A percentile compares a stretch with the other conserved stretches of the same genome.
These are phyloP conservation scores for Allomyces macrogynus DNA, from an alignment of 192 early-diverging fungal genomes.

Conservation along the genomic window DNA sequence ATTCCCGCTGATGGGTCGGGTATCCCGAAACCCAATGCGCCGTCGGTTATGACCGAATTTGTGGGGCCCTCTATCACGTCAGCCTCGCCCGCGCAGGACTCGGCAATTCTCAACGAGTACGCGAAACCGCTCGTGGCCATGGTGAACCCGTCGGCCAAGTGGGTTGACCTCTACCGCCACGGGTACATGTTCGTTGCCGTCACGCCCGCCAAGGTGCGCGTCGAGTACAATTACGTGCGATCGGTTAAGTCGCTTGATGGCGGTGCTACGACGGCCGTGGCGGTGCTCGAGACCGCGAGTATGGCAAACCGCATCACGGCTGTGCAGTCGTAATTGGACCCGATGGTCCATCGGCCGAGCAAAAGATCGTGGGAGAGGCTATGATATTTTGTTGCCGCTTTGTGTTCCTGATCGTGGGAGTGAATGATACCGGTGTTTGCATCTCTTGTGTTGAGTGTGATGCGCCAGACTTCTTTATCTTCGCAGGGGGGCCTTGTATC, in stretches of 20 bases:
- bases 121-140: conserved; percentile 1
- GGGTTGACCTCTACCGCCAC: conserved; percentile 6
- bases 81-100: conserved; percentile 3
- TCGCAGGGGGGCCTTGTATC: too few relatives aligned
- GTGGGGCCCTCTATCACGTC: conserved; percentile 13
- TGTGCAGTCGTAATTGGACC: too few relatives aligned
- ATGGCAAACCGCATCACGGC: conserved; percentile 6
- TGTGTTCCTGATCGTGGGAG: too few relatives aligned
- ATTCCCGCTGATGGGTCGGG: background rate
- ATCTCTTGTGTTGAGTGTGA: too few relatives aligned
- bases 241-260: background rate
- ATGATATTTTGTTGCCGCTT: too few relatives aligned
- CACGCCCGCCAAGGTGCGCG: conserved; percentile 6
- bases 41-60: conserved; percentile 16
- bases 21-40: conserved; percentile 6
- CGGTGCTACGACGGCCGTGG: conserved; percentile 1
- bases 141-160: conserved; percentile 9
- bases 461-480: too few relatives aligned
- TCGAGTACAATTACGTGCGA: conserved; percentile 10
- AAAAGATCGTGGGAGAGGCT: too few relatives aligned
- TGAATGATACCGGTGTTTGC: too few relatives aligned
- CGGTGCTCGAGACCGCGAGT: conserved; percentile 8
- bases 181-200: conserved; percentile 14
- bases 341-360: too few relatives aligned
- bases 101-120: conserved; percentile 4